Conservation (phyloP, 805 yeast species). For the Monosporozyma servazzii region DNA sequence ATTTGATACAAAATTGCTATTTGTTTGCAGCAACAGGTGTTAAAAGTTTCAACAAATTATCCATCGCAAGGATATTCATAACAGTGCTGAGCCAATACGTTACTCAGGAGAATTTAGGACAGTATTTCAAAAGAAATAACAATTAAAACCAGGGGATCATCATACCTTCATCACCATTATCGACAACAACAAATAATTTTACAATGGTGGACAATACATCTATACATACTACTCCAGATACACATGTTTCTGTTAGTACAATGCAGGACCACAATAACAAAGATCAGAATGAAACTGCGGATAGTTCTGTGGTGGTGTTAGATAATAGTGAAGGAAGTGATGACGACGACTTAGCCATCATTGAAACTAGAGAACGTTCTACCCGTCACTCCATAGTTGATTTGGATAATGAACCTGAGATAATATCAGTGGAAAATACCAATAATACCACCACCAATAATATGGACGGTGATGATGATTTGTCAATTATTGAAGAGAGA, state of each 20-base stretch:
- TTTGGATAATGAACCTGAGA: constrained; percentile 19
- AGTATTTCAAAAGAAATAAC: background rate
- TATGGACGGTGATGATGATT: constrained; percentile 22
- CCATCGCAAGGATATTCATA: background rate
- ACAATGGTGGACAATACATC: background rate
- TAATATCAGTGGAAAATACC: constrained; percentile 5
- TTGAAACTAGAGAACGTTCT: constrained; percentile 11
- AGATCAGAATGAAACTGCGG: background rate
- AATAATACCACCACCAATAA: constrained; percentile 8
- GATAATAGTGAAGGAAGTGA: constrained; percentile 25
- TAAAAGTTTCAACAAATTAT: background rate
- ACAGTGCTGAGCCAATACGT: background rate
- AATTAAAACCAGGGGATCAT: background rate
- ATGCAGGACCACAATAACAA: background rate
- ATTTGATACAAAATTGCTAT: background rate
- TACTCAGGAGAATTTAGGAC: background rate
- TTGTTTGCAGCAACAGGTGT: background rate
- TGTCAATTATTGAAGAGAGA: constrained; percentile 26
- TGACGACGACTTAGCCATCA: constrained; percentile 18
- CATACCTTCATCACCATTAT: background rate
- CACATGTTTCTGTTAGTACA: background rate
- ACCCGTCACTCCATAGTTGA: constrained; percentile 6
- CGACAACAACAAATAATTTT: background rate
- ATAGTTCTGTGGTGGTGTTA: constrained; percentile 13
- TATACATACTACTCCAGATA: background rate